Base-by-base conservation (phyloP, 495 filamentous ascomycete species). In the Xylaria palmicola region DNA sequence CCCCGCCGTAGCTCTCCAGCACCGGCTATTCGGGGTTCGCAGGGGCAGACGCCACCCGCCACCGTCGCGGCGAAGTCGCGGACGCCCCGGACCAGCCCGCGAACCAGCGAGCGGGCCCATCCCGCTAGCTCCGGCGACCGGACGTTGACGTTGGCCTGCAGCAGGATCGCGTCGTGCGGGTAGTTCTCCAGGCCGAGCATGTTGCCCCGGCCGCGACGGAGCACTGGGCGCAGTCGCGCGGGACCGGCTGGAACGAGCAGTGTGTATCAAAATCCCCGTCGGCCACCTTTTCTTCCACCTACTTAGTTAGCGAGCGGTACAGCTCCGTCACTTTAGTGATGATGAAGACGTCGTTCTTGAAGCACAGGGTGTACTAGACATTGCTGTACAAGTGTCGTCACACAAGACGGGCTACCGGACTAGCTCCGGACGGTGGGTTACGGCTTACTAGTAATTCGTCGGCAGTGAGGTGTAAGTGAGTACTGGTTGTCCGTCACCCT, bases 141-240 rank as follows among this genome's bases (percentile, higher is more conserved):
- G 2, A 63, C 62, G 55, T 67, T 66, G 7, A 39, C 48, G 4
- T 39, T 51, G 4, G 57, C 52, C 0, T 62, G 56, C 19, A 62
- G 67, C 4, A 73, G 49, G 3, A 69, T 44, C 6, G 59, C 64
- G 62, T 75, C 57, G 1, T 72, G 73, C 5, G 70, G 60, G 0
- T 75, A 69, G 0, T 67, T 62, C 5, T 78, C 69, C 0, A 86
- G 62, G 3, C 84, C 84, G 15, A 87, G 67, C 5, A 80, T 73
- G 62, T 86, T 86, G 0, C 81, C 83, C 83, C 83, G 24, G 68
- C 69, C 13, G 71, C 75, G 15, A 64, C 60, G 60, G 77, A 79
- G 26, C 77, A 70, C 8, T 73, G 59, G 9, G 74, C 74, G 27
- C 76, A 75, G 6, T 68, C 52, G 20, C 49, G 69, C 2, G 76